These are phyloP conservation scores for Pyricularia grisea DNA, from an alignment of 2,329 filamentous ascomycete genomes.

Conservation along the genomic window DNA sequence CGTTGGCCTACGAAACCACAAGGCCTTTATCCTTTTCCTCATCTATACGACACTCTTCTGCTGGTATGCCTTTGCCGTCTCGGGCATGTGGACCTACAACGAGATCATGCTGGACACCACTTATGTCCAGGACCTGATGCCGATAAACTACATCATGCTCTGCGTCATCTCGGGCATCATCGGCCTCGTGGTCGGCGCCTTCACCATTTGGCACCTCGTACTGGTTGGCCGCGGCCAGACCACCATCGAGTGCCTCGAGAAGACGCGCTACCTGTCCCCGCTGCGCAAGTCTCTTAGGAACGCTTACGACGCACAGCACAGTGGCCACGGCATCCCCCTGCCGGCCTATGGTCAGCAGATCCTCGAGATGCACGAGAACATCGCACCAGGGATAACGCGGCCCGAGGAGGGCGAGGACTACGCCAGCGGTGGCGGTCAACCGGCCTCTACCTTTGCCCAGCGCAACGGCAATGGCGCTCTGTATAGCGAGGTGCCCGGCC, in stretches of 20 bases:
- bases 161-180: slow-evolving; percentile 86
- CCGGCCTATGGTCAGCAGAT: slow-evolving; percentile 63
- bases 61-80: slow-evolving; percentile 69
- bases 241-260: slow-evolving; percentile 93
- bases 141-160: slow-evolving; percentile 84
- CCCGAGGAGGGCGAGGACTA: slow-evolving; percentile 70
- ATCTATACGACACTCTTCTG: slow-evolving; percentile 84
- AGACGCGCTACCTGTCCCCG: slow-evolving; percentile 84
- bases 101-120: slow-evolving; percentile 66
- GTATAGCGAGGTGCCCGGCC: slow-evolving; percentile 5
- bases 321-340: slow-evolving; percentile 33
- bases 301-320: slow-evolving; percentile 47
- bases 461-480: slow-evolving; percentile 5
- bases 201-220: slow-evolving; percentile 86
- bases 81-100: slow-evolving; percentile 72
- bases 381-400: slow-evolving; percentile 67
- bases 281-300: slow-evolving; percentile 62
- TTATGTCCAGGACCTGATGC: slow-evolving; percentile 68
- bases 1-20: slow-evolving; percentile 90
- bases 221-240: slow-evolving; percentile 74
- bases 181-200: slow-evolving; percentile 77
- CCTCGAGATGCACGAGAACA: slow-evolving; percentile 73
- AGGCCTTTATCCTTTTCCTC: slow-evolving; percentile 86
- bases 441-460: slow-evolving; percentile 7
- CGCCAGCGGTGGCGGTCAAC: slow-evolving; percentile 11